These are phyloP conservation scores for Rhododendron ferrugineum DNA, from an alignment of 148 eudicot genomes.

Conservation along the genomic window DNA sequence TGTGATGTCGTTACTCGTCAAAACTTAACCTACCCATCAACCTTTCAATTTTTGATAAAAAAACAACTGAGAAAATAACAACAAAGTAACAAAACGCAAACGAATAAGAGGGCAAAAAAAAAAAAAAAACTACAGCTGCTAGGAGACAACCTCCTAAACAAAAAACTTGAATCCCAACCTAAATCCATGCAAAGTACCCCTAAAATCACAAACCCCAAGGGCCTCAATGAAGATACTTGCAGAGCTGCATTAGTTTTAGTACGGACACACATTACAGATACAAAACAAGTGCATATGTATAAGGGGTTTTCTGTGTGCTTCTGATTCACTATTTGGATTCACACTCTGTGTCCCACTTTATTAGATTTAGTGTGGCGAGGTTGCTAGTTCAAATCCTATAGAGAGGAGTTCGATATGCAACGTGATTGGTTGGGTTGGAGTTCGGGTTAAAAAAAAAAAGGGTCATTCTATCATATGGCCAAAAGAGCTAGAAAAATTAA, in stretches of 20 bases:
- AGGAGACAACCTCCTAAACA: neutral
- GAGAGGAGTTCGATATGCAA: neutral
- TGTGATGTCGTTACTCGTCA: too few species aligned
- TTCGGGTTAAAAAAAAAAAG: too few species aligned
- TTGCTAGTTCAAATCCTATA: neutral
- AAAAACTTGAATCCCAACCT: neutral
- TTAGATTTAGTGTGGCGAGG: neutral
- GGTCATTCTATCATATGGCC: too few species aligned
- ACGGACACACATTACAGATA: too few species aligned
- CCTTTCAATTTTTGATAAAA: too few species aligned
- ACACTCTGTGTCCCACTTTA: too few species aligned
- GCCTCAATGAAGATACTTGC: too few species aligned
- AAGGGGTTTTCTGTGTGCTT: neutral
- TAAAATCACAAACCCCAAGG: neutral
- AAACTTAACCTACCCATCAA: too few species aligned
- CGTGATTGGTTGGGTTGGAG: neutral
- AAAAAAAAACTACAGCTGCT: neutral
- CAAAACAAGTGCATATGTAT: too few species aligned
- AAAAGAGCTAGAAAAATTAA: too few species aligned
- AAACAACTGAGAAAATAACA: too few species aligned
- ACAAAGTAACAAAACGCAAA: too few species aligned
- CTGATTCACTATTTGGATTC: neutral
- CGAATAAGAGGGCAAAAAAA: neutral
- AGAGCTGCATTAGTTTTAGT: neutral
- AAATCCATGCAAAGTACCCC: neutral